Conservation (phyloP, 352 stramenopile genomes). For the Aphanomyces invadans region DNA sequence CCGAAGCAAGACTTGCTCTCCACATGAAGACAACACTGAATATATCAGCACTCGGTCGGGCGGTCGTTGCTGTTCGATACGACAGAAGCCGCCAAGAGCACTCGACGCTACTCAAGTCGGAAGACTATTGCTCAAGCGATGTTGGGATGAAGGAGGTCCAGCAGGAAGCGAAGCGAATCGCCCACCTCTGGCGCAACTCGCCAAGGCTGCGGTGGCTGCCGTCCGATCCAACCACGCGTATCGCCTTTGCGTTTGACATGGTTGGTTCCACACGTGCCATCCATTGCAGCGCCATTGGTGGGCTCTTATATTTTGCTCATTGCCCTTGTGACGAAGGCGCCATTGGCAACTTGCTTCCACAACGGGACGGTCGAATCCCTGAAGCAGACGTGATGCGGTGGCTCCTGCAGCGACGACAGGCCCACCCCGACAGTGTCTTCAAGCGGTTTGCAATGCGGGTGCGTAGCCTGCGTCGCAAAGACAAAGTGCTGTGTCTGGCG, state of each 20-base stretch:
- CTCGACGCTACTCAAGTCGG: neutral
- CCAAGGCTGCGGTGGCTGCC: neutral
- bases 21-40: neutral
- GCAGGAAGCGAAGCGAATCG: neutral
- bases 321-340: neutral
- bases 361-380: neutral
- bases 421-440: neutral
- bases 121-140: neutral
- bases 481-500: neutral
- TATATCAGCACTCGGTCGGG: neutral
- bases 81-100: neutral
- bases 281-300: neutral
- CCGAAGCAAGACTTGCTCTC: neutral
- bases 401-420: neutral
- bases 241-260: constrained; percentile 1
- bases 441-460: neutral
- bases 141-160: neutral
- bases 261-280: neutral
- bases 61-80: neutral
- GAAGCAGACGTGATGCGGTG: neutral
- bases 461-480: neutral
- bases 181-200: neutral
- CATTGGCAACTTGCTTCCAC: neutral
- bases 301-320: constrained; percentile 2
- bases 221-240: neutral